phyloP scores from a whole-genome alignment of 164 flowering plant species.

The Hamamelis virginiana region DNA sequence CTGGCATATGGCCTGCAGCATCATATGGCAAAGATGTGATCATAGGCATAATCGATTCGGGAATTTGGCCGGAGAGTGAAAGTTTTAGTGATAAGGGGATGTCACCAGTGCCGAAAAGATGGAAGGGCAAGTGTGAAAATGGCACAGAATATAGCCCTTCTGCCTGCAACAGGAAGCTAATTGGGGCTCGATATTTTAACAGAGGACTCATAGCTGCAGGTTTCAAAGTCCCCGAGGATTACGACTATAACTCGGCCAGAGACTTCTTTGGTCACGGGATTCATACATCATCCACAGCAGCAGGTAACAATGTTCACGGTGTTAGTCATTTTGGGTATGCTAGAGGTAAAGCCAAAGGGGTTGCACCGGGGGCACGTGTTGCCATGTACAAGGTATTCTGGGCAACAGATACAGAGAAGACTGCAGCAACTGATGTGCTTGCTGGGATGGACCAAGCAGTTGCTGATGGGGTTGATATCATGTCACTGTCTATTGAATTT shows the following conservation, averaged over 20 bases:
- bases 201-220: constrained; percentile 28
- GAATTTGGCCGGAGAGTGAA: not conserved
- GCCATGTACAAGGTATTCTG: constrained; percentile 46
- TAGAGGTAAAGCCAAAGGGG: constrained; percentile 32
- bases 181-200: constrained; percentile 36
- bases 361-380: constrained; percentile 37
- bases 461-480: constrained; percentile 37
- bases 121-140: constrained; percentile 31
- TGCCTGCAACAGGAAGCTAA: constrained; percentile 27
- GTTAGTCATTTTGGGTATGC: constrained; percentile 42
- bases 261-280: constrained; percentile 40
- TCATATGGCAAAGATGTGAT: constrained; percentile 27
- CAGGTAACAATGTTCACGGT: constrained; percentile 27
- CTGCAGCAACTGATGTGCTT: constrained; percentile 24
- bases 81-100: constrained; percentile 16
- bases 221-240: constrained; percentile 1
- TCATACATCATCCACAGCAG: constrained; percentile 44
- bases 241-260: constrained; percentile 29
- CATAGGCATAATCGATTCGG: constrained; percentile 24
- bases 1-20: constrained; percentile 21
- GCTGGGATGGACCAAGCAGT: constrained; percentile 51
- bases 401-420: not conserved
- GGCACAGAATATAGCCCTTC: constrained; percentile 17
- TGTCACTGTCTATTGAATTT: constrained; percentile 36
- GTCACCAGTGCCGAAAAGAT: constrained; percentile 15